These are phyloP conservation scores for Phytopythium vexans DNA, from an alignment of 352 stramenopile genomes.

Conservation along the genomic window DNA sequence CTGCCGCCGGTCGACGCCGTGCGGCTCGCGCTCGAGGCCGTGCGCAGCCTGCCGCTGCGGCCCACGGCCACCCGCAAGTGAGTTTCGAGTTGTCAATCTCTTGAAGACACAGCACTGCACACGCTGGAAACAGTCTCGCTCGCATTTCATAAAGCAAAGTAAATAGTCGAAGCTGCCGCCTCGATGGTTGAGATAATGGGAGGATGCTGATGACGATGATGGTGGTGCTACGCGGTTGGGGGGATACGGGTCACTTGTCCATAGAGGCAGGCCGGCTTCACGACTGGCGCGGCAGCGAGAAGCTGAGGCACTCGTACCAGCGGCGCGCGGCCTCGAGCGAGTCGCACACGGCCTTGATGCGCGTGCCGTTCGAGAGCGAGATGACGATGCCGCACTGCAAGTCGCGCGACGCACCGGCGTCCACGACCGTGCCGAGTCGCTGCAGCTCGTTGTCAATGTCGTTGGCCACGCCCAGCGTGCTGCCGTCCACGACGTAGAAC, in stretches of 20 bases:
- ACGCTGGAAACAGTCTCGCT: no score
- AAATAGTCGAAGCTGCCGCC: no score
- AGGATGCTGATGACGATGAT: no score
- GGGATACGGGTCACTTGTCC: no score
- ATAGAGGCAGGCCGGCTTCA: no score
- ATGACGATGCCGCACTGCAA: slow-evolving; percentile 69
- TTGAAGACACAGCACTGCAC: no score
- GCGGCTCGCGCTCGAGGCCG: slow-evolving; percentile 72
- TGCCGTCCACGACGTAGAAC: slow-evolving; percentile 78
- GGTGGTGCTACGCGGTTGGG: no score
- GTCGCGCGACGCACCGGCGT: slow-evolving; percentile 60
- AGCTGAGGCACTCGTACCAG: slow-evolving; percentile 77
- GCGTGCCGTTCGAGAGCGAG: slow-evolving; percentile 47
- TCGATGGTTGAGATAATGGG: no score
- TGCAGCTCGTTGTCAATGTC: slow-evolving; percentile 80
- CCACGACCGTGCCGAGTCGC: slow-evolving; percentile 56
- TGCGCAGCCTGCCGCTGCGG: slow-evolving; percentile 47
- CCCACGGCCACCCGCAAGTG: slow-evolving; percentile 25
- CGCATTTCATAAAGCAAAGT: no score
- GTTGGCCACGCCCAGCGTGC: slow-evolving; percentile 63
- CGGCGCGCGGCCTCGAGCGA: slow-evolving; percentile 63
- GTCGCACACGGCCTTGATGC: slow-evolving; percentile 69
- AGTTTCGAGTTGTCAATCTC: neutral
- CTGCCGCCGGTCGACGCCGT: slow-evolving; percentile 64
- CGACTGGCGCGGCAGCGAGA: slow-evolving; percentile 10